Base-by-base conservation (phyloP, 2,329 filamentous ascomycete genomes). In the Bipolaris victoriae region DNA sequence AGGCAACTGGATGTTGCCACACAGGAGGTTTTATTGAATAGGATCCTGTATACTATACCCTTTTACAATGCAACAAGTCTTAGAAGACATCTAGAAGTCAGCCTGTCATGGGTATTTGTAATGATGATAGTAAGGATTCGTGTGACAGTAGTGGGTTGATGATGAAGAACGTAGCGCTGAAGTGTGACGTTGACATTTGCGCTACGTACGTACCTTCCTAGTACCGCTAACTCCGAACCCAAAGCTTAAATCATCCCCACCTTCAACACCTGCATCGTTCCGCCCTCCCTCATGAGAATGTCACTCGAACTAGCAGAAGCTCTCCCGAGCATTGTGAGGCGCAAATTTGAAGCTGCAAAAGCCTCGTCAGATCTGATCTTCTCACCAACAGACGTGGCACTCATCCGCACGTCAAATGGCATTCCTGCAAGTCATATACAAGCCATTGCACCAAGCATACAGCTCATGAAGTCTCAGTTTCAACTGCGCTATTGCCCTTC, bases 401-500 rank as follows among this genome's bases (percentile, higher is more conserved):
- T 76, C 39, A 72, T 80, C 50, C 74, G 64, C 53, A 76, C 74
- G 11, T 72, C 71, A 9, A 56, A 66, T 29, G 71, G 72, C 54
- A 65, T 78, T 59, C 76, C 76, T 52, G 77, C 78, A 61, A 60
- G 75, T 68, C 60, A 51, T 36, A 54, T 55, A 24, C 24, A 35
- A 36, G 33, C 37, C 43, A 26, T 41, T 56, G 49, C 39, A 18
- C 18, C 24, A 47, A 26, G 37, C 41, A 50, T 26, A 10, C 18
- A 20, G 49, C 65, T 71, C 41, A 72, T 59, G 47, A 43, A 15
- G 9, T 35, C 26, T n/a, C 46, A 90, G 88, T 90, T 91, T 70
- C 89, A 92, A 76, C 78, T 92, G 2, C 87, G 89, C 49, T 91
- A 86, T 79, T 89, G 88, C 7, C 88, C 88, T 0, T 77, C 88